Evolutionary conservation across 306 rosid species (phyloP), one percentile per base, ranked within the genome.

Genomic region (Herpetospermum pedunculosum): DNA sequence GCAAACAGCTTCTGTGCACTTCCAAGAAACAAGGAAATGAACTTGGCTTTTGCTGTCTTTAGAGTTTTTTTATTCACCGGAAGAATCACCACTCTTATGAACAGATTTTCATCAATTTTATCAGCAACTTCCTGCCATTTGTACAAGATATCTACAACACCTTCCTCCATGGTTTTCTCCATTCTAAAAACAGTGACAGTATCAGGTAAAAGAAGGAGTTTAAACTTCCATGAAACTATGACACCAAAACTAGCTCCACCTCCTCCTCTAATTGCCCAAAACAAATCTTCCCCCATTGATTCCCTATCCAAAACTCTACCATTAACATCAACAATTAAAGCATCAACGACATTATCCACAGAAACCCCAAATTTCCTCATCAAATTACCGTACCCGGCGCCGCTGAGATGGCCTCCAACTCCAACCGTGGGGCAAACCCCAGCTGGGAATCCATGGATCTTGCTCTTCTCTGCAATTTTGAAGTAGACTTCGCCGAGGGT

Each of bases 181-280:
- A 82, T 84, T 73, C 86, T 85, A 65, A 88, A 90, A 21, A 86
- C 93, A 0, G 94, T 83, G 2, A 86, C 92, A 65, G 70, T 54
- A 75, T 87, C 81, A 5, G 92, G 92, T 44, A 85, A 82, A 49
- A 75, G 71, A 78, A 87, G 90, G 29, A 90, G 57, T 16, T 77
- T 88, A 41, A 88, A 79, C 44, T 88, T 87, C 90, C 94, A 90
- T 2, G 94, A 87, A 83, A 84, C 83, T 16, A 88, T 53, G 13
- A 88, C 85, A 0, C 92, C 97, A 50, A 88, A 91, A 68, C 97
- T 88, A 23, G 91, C 97, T 23, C 91, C 92, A 47, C 97, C 97
- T 9, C 92, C 95, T 8, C 97, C 95, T 81, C 85, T 85, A 77
- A 91, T 85, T 15, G 95, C 95, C 97, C 97, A 91, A 16, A 91